A percentile compares a stretch with the other conserved stretches of the same genome.
Evolutionary conservation across 306 rosid species (phyloP).

Genomic region (Cucurbita argyrosperma): DNA sequence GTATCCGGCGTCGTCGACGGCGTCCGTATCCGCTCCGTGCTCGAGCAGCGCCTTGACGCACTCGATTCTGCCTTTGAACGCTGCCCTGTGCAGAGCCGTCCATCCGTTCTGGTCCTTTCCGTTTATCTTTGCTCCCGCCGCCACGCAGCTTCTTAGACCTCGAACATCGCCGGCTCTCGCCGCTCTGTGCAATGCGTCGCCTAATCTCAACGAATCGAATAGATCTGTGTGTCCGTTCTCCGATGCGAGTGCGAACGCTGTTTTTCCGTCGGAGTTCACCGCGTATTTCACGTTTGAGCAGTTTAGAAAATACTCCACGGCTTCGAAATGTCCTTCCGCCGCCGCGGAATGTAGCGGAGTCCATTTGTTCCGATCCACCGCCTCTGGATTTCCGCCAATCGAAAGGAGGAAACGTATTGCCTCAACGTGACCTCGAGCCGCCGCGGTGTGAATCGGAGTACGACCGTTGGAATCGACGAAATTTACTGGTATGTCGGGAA

Average conservation of each 20-base stretch:
- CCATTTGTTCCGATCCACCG: conserved; percentile 29
- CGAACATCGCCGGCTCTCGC: conserved; percentile 44
- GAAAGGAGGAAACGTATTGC: conserved; percentile 28
- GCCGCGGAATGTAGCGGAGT: conserved; percentile 69
- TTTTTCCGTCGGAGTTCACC: conserved; percentile 32
- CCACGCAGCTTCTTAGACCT: conserved; percentile 37
- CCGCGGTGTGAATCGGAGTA: conserved; percentile 55
- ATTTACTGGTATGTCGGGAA: conserved; percentile 20
- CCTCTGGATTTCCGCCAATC: conserved; percentile 36
- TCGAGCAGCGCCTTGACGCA: conserved; percentile 46
- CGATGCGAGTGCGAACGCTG: conserved; percentile 39
- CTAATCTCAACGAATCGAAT: conserved; percentile 29
- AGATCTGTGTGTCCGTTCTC: conserved; percentile 36
- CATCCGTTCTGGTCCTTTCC: conserved; percentile 74
- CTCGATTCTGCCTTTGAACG: conserved; percentile 64
- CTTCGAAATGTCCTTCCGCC: conserved; percentile 33
- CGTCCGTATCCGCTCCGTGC: conserved; percentile 52
- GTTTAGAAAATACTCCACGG: conserved; percentile 33
- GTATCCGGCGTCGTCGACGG: conserved; percentile 45
- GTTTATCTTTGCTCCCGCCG: conserved; percentile 43
- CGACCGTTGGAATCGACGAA: conserved; percentile 23
- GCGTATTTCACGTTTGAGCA: conserved; percentile 42
- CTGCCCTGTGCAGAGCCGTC: conserved; percentile 78
- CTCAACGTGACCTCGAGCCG: conserved; percentile 33
- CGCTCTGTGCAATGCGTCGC: conserved; percentile 43